Conservation (phyloP, 257 asterid genomes). For the Misopates orontium region DNA sequence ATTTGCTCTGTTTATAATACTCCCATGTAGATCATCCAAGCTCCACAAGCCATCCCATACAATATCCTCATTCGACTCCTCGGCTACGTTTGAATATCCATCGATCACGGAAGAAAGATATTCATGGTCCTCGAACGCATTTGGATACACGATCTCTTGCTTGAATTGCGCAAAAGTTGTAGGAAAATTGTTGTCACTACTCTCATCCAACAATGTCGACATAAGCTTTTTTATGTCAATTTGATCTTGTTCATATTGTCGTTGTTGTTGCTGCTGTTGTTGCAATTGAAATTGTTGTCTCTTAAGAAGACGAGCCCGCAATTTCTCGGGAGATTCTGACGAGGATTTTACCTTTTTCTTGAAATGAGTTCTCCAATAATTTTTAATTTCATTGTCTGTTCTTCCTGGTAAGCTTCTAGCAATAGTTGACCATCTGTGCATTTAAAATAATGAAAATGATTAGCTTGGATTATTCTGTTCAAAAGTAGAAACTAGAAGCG, state of each 20-base stretch:
- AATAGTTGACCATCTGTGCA: constrained; percentile 80
- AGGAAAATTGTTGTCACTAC: constrained; percentile 28
- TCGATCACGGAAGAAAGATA: constrained; percentile 34
- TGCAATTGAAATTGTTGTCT: constrained; percentile 66
- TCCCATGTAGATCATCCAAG: constrained; percentile 56
- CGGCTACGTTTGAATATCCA: constrained; percentile 36
- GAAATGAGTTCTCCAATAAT: constrained; percentile 89
- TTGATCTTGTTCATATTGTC: constrained; percentile 35
- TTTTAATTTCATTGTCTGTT: constrained; percentile 80
- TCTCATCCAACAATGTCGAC: constrained; percentile 44
- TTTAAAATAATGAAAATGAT: not conserved
- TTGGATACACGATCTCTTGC: constrained; percentile 40
- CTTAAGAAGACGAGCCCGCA: constrained; percentile 46
- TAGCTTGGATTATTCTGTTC: too few species aligned
- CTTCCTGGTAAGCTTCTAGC: constrained; percentile 86
- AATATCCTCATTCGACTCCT: constrained; percentile 43
- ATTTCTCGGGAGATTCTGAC: constrained; percentile 40
- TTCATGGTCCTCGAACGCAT: constrained; percentile 29
- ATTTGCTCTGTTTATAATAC: constrained; percentile 31
- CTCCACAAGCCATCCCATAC: constrained; percentile 77
- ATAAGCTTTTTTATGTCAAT: constrained; percentile 42
- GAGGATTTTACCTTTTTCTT: constrained; percentile 53
- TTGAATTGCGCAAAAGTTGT: constrained; percentile 31
- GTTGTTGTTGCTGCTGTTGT: constrained; percentile 47
- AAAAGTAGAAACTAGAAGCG: too few species aligned